phyloP scores from a whole-genome alignment of 441 rosid species.

The Mallotus repandus region DNA sequence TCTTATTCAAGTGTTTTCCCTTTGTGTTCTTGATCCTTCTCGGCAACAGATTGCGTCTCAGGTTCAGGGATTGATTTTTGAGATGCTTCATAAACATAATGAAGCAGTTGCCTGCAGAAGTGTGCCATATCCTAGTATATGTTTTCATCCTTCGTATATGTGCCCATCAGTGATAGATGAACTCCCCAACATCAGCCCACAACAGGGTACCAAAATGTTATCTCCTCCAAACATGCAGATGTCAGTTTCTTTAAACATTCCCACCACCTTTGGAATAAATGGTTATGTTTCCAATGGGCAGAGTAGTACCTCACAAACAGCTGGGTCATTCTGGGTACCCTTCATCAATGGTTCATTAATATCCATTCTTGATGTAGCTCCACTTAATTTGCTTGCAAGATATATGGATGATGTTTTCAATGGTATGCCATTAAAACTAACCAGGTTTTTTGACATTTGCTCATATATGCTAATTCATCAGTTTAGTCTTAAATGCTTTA shows the following conservation, averaged over 20 bases:
- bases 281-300: slow-evolving; percentile 24
- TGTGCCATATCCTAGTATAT: slow-evolving; percentile 49
- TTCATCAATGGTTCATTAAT: slow-evolving; percentile 41
- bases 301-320: slow-evolving; percentile 29
- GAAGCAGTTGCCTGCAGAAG: slow-evolving; percentile 46
- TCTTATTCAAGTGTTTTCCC: slow-evolving; percentile 85
- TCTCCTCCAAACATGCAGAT: slow-evolving; percentile 29
- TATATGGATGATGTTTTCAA: slow-evolving; percentile 59
- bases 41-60: slow-evolving; percentile 67
- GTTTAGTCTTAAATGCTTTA: slow-evolving; percentile 8
- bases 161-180: slow-evolving; percentile 48
- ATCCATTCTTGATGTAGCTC: slow-evolving; percentile 64
- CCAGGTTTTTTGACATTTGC: not conserved
- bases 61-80: slow-evolving; percentile 64
- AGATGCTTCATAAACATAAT: slow-evolving; percentile 69
- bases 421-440: slow-evolving; percentile 49
- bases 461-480: not conserved
- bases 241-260: slow-evolving; percentile 28
- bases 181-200: slow-evolving; percentile 25
- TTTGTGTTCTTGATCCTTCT: slow-evolving; percentile 73
- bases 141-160: slow-evolving; percentile 47
- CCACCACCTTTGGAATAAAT: slow-evolving; percentile 21
- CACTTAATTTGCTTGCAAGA: slow-evolving; percentile 56
- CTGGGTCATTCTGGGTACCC: slow-evolving; percentile 48
- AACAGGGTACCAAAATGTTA: slow-evolving; percentile 29